These are phyloP conservation scores for Epichloe uncinata DNA, from an alignment of 2,329 filamentous ascomycete species.

Conservation along the genomic window DNA sequence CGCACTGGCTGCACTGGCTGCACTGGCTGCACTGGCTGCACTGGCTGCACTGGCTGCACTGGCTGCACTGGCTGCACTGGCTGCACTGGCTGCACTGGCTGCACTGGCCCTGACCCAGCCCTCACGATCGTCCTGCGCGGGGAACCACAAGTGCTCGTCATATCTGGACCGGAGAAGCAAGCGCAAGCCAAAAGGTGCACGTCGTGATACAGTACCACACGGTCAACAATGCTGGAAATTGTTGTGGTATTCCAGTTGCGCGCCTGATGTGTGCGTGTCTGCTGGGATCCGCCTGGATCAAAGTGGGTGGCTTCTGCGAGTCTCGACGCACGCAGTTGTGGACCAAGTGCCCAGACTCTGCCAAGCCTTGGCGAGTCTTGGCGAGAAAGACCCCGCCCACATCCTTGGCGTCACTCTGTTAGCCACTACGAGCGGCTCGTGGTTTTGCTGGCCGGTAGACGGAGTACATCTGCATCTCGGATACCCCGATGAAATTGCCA, in stretches of 20 bases:
- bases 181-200: neutral
- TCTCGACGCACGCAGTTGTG: constrained; percentile 8
- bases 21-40: too few relatives aligned
- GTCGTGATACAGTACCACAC: neutral
- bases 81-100: too few relatives aligned
- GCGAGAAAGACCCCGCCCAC: constrained; percentile 18
- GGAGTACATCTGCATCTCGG: constrained; percentile 4
- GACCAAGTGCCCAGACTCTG: constrained; percentile 23
- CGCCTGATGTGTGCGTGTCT: neutral
- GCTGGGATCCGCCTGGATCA: constrained; percentile 1
- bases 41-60: too few relatives aligned
- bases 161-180: neutral
- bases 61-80: too few relatives aligned
- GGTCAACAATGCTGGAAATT: neutral
- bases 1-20: too few relatives aligned
- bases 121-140: neutral
- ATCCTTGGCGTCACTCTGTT: constrained; percentile 7
- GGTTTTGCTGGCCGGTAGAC: neutral
- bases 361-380: constrained; percentile 27
- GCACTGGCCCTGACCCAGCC: neutral
- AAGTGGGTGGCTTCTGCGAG: neutral
- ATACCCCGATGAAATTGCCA: constrained; percentile 15
- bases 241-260: neutral
- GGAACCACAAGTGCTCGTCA: neutral
- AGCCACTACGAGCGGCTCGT: neutral